Evolutionary conservation across 176 grass and related monocot genomes (phyloP), one percentile per base, ranked within the genome.

Genomic region (Oropetium thomaeum): DNA sequence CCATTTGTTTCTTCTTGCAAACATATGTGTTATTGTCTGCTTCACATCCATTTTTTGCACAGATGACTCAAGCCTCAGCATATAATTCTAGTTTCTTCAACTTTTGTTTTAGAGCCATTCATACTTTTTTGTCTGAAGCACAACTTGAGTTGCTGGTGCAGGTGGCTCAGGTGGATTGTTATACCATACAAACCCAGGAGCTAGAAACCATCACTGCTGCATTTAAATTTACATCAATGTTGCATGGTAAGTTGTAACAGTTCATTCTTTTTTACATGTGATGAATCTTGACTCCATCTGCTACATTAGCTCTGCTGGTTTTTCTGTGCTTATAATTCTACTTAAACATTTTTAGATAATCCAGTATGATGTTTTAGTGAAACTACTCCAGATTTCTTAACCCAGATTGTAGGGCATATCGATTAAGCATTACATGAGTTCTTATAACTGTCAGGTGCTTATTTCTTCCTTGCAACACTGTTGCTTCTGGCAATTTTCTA

Each of bases 101-200:
- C 26, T 40, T 75, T 17, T 9, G 49, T 62, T 69, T 32, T 71
- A 58, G 63, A 55, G 1, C 27, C 64, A 10, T 44, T 17, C 10
- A 71, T 4, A 33, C 14, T 35, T 43, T 79, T 65, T 84, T 70
- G 22, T 41, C 5, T 29, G 22, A 31, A 63, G 19, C 69, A 70
- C 49, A 70, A 86, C 16, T 68, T 78, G 58, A 33, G 25, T 45
- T 78, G 58, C 34, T 53, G 53, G 45, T 79, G n/a, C 79, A 99
- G 96, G 85, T 95, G 61, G 85, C 72, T 38, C 84, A 90, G 81
- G 96, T 99, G 79, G 92, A 99, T 92, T 99, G 96, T 66, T 99
- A 95, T 62, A 95, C 84, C 44, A 83, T 99, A 85, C 82, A 82
- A 88, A 82, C 81, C 82, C 76, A 55, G 65, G 89, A 99, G 65